Evolutionary conservation across 495 filamentous ascomycete species (phyloP).

Genomic region (Umbilicaria muhlenbergii): DNA sequence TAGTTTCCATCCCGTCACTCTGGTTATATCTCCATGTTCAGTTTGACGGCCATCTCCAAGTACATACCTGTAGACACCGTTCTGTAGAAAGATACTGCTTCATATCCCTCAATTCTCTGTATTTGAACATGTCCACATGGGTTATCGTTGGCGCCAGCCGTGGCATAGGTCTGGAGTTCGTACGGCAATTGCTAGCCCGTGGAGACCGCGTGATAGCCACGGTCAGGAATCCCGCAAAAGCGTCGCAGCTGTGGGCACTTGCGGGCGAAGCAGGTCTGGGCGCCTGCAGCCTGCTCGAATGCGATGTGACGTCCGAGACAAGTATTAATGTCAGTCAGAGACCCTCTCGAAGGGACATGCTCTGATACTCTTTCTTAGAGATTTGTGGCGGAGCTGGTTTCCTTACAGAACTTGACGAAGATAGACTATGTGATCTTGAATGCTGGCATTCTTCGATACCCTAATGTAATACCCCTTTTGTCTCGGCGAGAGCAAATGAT

Average conservation of each 20-base stretch:
- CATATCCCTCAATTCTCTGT: background rate
- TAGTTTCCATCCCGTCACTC: too few species aligned
- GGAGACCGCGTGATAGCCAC: constrained; percentile 37
- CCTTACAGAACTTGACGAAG: constrained; percentile 15
- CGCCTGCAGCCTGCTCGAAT: constrained; percentile 27
- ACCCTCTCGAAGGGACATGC: background rate
- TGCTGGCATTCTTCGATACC: constrained; percentile 41
- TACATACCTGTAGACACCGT: too few species aligned
- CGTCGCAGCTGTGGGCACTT: constrained; percentile 25
- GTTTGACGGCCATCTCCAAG: too few species aligned
- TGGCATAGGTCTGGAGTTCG: constrained; percentile 43
- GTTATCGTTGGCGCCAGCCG: constrained; percentile 39
- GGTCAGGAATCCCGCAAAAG: constrained; percentile 25
- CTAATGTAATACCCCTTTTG: constrained; percentile 25
- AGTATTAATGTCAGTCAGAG: constrained; percentile 29
- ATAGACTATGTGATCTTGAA: constrained; percentile 39
- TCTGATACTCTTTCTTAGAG: constrained; percentile 8
- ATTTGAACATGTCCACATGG: constrained; percentile 22
- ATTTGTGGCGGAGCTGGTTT: constrained; percentile 11
- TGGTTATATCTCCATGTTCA: too few species aligned
- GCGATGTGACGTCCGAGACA: constrained; percentile 33
- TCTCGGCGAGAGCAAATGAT: background rate
- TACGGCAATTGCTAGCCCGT: constrained; percentile 28
- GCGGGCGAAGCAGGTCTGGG: constrained; percentile 21
- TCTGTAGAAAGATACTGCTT: too few species aligned